These are phyloP conservation scores for Epichloe amarillans DNA, from an alignment of 2,329 filamentous ascomycete genomes.

Conservation along the genomic window DNA sequence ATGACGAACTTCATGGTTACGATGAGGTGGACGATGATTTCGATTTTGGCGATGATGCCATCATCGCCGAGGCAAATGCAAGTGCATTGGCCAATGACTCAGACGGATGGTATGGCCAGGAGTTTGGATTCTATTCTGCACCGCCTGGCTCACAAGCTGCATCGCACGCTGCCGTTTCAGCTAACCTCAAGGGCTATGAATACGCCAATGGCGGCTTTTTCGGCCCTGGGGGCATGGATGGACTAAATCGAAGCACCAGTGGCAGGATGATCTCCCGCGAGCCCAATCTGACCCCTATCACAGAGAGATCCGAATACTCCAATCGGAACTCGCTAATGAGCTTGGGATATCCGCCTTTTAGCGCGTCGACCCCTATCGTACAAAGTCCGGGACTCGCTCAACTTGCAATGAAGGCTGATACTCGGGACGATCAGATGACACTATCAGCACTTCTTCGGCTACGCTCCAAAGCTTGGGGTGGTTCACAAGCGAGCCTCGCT, in stretches of 20 bases:
- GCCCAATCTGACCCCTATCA: conserved; percentile 90
- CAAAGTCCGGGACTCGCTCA: conserved; percentile 66
- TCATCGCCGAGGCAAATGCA: conserved; percentile 91
- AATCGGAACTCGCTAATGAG: conserved; percentile 86
- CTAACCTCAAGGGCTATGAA: conserved; percentile 29
- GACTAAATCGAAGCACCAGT: conserved; percentile 55
- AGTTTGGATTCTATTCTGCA: conserved; percentile 88
- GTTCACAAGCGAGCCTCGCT: conserved; percentile 60
- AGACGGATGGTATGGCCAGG: conserved; percentile 88
- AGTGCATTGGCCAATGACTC: conserved; percentile 84
- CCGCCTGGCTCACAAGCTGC: conserved; percentile 31
- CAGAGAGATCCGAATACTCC: conserved; percentile 89
- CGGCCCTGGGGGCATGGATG: conserved; percentile 47
- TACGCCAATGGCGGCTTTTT: conserved; percentile 83
- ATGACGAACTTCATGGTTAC: conserved; percentile 30
- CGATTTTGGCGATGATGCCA: conserved; percentile 70
- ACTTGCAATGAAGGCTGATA: conserved; percentile 51
- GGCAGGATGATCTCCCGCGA: conserved; percentile 66
- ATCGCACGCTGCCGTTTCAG: conserved; percentile 26
- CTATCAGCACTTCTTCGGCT: conserved; percentile 60
- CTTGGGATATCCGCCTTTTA: conserved; percentile 31
- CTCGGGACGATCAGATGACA: conserved; percentile 54
- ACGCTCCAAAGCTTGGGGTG: conserved; percentile 65
- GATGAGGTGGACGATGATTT: conserved; percentile 51
- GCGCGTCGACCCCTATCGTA: conserved; percentile 32